phyloP scores from a whole-genome alignment of 2,329 filamentous ascomycete genomes.

The Magnaporthiopsis rhizophila region DNA sequence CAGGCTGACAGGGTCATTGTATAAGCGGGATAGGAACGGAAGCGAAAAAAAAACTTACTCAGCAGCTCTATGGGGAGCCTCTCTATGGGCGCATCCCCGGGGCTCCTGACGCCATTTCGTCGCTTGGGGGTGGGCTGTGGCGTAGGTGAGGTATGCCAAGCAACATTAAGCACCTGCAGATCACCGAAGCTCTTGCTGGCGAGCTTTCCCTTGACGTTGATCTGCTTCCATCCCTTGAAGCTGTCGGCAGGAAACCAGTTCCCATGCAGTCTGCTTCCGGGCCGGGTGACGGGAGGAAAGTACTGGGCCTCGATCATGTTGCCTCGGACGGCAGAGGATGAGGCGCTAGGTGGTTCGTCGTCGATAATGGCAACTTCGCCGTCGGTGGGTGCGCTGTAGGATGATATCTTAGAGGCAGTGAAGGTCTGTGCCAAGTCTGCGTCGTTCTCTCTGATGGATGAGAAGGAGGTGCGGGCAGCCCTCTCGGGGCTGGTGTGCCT shows the following conservation, averaged over 20 bases:
- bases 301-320: constrained; percentile 36
- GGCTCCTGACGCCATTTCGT: constrained; percentile 14
- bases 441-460: constrained; percentile 53
- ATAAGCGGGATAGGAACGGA: no score
- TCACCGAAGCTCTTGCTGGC: constrained; percentile 56
- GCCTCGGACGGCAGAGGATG: not conserved
- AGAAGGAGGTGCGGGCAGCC: constrained; percentile 47
- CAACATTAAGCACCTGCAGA: constrained; percentile 45
- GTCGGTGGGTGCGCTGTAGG: constrained; percentile 37
- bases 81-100: constrained; percentile 54
- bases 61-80: constrained; percentile 62
- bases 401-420: constrained; percentile 54
- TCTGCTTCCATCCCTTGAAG: constrained; percentile 56
- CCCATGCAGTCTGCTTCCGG: constrained; percentile 48
- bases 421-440: constrained; percentile 54
- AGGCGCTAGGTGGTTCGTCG: constrained; percentile 32
- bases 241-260: constrained; percentile 50
- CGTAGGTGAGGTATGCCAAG: constrained; percentile 34
- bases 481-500: constrained; percentile 23
- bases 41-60: constrained; percentile 40
- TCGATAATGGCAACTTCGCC: constrained; percentile 48
- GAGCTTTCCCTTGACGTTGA: constrained; percentile 48
- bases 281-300: constrained; percentile 44
- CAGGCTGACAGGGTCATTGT: not conserved
- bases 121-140: constrained; percentile 11